These are phyloP conservation scores for Alternaria sp. DNA, from an alignment of 2,329 filamentous ascomycete species.

Conservation along the genomic window DNA sequence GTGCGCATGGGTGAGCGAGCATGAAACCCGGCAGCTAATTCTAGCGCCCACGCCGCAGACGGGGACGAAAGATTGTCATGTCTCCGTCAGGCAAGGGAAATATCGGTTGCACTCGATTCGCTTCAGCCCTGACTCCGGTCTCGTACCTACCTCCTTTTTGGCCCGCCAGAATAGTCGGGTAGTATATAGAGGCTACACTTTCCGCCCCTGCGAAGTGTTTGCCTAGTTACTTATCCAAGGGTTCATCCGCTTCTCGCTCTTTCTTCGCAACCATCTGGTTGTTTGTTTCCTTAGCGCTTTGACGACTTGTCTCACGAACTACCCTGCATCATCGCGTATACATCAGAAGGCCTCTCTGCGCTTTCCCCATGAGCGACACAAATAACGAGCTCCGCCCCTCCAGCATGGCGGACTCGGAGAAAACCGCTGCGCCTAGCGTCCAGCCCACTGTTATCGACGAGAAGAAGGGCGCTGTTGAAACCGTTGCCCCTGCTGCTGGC, in stretches of 20 bases:
- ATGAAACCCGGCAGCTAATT: constrained; percentile 4
- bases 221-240: not conserved
- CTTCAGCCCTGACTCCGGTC: constrained; percentile 5
- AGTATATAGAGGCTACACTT: constrained; percentile 2
- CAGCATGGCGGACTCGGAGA: constrained; percentile 47
- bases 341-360: not conserved
- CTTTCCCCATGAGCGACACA: constrained; percentile 32
- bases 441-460: constrained; percentile 30
- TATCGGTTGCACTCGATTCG: not conserved
- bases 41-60: constrained; percentile 6
- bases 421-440: constrained; percentile 40
- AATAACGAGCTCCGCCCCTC: constrained; percentile 37
- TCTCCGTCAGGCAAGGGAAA: constrained; percentile 1
- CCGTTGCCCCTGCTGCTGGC: constrained; percentile 31
- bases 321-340: not conserved
- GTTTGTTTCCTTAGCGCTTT: not conserved
- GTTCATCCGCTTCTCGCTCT: not conserved
- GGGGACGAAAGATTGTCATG: constrained; percentile 6
- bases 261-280: not conserved
- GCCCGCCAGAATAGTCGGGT: not conserved
- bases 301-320: not conserved
- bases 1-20: not conserved
- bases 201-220: not conserved
- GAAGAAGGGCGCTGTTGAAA: constrained; percentile 38
- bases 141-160: constrained; percentile 1